Evolutionary conservation across 1,284 basidiomycete species (phyloP), one percentile per base, ranked within the genome.

Genomic region (Melampsora allii-populina): DNA sequence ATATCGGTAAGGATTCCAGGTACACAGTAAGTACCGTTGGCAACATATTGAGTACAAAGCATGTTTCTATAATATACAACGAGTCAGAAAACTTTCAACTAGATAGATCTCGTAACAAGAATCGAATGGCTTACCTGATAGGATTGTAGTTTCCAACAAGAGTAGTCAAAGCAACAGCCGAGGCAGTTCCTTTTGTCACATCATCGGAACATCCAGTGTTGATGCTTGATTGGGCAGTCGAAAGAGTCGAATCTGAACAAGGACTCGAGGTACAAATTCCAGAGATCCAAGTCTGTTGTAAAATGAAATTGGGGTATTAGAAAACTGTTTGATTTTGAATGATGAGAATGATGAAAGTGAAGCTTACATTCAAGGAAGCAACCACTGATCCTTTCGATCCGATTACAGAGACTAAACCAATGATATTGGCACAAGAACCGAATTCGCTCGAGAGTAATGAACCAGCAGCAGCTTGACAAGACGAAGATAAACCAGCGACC

Each of bases 341-440:
- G 50, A 27, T 6, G 14, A 56, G 50, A 9, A 56, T 6, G 50
- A 27, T 6, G 14, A 56, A 14, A 17, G 17, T 19, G 3, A 48
- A 17, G 31, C 66, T 29, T 60, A 68, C 67, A 45, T 39, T 68
- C 2, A 64, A 48, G 10, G 68, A 48, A 42, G 42, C 3, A 17
- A 71, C 7, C 1, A 71, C 48, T 7, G 68, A 71, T 19, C 68
- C 68, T 7, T 17, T 6, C 17, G 68, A 31, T 17, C 60, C 45
- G 10, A 71, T 42, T 29, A 71, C 68, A 9, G 68, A 56, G 31
- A 64, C 60, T 6, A 71, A 19, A 17, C 68, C 68, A 33, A 71
- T 64, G 60, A 71, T 64, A 39, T 71, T 71, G 24, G 60, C 36
- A 48, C 68, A 71, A 3, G 29, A n/a, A 33, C 68, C 61, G 14